Conservation (phyloP, 176 grass and related monocot species). For the Lolium perenne region DNA sequence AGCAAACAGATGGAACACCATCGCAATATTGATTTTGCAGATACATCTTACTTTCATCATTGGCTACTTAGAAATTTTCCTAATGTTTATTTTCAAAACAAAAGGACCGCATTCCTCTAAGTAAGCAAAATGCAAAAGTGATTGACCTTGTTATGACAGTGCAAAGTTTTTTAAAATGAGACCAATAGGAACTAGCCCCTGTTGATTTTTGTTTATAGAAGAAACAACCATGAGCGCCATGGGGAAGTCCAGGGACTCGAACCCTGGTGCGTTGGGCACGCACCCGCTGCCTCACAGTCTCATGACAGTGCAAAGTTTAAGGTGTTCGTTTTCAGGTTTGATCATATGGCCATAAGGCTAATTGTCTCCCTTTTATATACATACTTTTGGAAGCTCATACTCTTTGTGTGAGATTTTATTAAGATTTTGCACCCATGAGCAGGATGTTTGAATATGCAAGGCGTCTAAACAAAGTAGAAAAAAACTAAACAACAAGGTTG, state of each 20-base stretch:
- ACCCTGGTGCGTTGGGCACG: too few relatives aligned
- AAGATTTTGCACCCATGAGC: not conserved
- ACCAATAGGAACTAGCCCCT: too few relatives aligned
- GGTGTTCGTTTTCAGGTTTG: not conserved
- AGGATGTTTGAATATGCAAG: not conserved
- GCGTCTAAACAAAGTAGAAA: not conserved
- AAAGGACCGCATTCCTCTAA: not conserved
- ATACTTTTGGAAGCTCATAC: not conserved
- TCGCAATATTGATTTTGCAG: not conserved
- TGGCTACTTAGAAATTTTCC: not conserved
- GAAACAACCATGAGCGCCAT: too few relatives aligned
- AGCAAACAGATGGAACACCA: not conserved
- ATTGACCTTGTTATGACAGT: not conserved
- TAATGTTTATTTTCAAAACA: not conserved
- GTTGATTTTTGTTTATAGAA: too few relatives aligned
- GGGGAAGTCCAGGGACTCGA: too few relatives aligned
- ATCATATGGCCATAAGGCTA: not conserved
- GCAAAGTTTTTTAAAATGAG: not conserved
- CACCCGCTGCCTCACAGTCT: too few relatives aligned
- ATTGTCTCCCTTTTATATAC: not conserved
- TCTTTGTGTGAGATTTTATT: not conserved
- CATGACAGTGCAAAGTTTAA: not conserved
- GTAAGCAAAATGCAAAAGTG: not conserved
- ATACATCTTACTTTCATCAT: conserved; percentile 5
- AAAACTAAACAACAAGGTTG: not conserved